Percentiles rank a stretch among this genome's conserved stretches.
Evolutionary conservation across 148 eudicot genomes (phyloP).

Genomic region (Persicaria maculosa): DNA sequence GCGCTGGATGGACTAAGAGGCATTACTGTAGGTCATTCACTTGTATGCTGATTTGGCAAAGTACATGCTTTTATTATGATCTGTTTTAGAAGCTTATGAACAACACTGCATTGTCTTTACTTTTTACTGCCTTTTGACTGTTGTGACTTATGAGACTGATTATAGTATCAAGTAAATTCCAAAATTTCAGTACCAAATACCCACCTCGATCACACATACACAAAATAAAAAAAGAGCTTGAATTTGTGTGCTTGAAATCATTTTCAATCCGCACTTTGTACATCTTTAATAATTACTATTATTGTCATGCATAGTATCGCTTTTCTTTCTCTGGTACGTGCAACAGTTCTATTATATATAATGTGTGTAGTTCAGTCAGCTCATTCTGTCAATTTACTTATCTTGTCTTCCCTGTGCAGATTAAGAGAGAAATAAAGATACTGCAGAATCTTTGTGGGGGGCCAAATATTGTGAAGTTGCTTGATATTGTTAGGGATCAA

Average conservation of each 20-base stretch:
- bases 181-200: not conserved
- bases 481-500: slow-evolving; percentile 89
- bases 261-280: not conserved
- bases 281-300: not conserved
- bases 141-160: not conserved
- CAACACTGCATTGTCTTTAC: not conserved
- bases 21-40: too few relatives aligned
- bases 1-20: too few relatives aligned
- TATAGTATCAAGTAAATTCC: not conserved
- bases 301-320: not conserved
- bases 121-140: not conserved
- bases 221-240: not conserved
- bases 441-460: slow-evolving; percentile 92
- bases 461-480: slow-evolving; percentile 83
- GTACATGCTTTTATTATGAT: not conserved
- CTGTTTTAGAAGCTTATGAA: not conserved
- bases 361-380: not conserved
- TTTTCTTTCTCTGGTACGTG: not conserved
- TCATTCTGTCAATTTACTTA: slow-evolving; percentile 5
- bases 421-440: slow-evolving; percentile 95
- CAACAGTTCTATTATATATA: not conserved
- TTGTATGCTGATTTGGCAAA: not conserved
- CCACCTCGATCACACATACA: too few relatives aligned
- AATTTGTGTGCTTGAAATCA: not conserved
- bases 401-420: slow-evolving; percentile 36